phyloP scores from a whole-genome alignment of 805 yeast genomes.

The Zygosaccharomyces siamensis region DNA sequence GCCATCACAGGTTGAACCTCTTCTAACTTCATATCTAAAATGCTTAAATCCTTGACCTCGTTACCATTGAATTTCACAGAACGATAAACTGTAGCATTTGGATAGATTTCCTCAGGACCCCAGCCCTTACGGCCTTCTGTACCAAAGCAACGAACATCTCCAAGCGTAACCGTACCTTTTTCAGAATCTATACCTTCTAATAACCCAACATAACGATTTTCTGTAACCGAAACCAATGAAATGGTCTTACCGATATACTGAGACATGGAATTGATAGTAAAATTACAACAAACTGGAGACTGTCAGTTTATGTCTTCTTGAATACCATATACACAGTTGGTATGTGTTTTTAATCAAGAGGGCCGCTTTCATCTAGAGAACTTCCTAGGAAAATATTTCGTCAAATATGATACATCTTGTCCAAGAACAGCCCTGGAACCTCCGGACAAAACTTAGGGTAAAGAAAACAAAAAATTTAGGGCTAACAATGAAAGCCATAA shows the following conservation, averaged over 20 bases:
- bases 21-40: conserved; percentile 66
- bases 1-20: conserved; percentile 53
- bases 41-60: conserved; percentile 85
- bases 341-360: neutral
- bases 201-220: conserved; percentile 75
- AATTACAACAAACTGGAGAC: neutral
- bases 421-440: no score
- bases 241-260: conserved; percentile 83
- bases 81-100: conserved; percentile 65
- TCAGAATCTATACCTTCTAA: conserved; percentile 84
- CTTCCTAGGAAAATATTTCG: no score
- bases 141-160: conserved; percentile 76
- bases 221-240: conserved; percentile 30
- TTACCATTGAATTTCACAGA: conserved; percentile 83
- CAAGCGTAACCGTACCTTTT: conserved; percentile 81
- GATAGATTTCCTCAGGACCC: conserved; percentile 63
- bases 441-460: no score
- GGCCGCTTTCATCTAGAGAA: neutral
- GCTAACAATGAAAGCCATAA: no score
- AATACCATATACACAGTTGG: neutral
- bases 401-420: no score
- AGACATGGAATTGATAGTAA: conserved; percentile 51
- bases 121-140: conserved; percentile 84
- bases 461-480: no score
- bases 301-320: neutral